These are phyloP conservation scores for Cucurbita ficifolia DNA, from an alignment of 306 rosid genomes.

Conservation along the genomic window DNA sequence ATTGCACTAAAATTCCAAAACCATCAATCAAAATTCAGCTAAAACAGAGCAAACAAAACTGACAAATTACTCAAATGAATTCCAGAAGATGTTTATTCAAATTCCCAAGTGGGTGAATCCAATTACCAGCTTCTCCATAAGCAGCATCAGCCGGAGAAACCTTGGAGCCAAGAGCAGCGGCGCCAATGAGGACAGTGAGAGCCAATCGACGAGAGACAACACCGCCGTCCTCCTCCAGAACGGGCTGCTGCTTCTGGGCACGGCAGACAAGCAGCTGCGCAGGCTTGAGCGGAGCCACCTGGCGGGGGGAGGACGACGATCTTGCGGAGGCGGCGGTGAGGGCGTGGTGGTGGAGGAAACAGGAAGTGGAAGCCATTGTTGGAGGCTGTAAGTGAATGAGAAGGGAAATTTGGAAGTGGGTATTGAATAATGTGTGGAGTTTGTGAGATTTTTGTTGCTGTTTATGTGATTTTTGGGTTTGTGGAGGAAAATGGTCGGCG, in stretches of 20 bases:
- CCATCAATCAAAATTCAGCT: not conserved
- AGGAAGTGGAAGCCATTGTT: constrained; percentile 68
- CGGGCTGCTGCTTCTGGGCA: constrained; percentile 58
- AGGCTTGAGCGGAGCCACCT: constrained; percentile 26
- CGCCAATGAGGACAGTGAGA: constrained; percentile 68
- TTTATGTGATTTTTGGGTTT: not conserved
- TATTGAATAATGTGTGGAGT: not conserved
- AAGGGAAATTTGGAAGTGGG: not conserved
- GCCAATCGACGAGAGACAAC: constrained; percentile 71
- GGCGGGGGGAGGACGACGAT: constrained; percentile 37
- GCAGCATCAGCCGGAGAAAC: constrained; percentile 93
- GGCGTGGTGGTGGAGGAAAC: constrained; percentile 81
- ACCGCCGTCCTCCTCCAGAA: constrained; percentile 25
- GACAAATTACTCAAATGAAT: not conserved
- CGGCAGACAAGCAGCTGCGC: constrained; percentile 35
- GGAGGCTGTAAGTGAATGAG: not conserved
- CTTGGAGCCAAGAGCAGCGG: constrained; percentile 75
- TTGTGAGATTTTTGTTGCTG: not conserved
- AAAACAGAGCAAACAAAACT: not conserved
- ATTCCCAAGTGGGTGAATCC: not conserved
- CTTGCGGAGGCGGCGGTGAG: constrained; percentile 32
- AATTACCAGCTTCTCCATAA: constrained; percentile 75
- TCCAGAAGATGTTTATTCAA: not conserved
- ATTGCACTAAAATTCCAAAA: not conserved
- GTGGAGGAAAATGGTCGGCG: constrained; percentile 20